A percentile compares a stretch with the other conserved stretches of the same genome.
phyloP scores from a whole-genome alignment of 164 flowering plant genomes.

The grape (Vitis vinifera) region ASM3070453v1 NC_081806.1:2939501-2940000 shows the following conservation, averaged over 20 bases:
- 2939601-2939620: conserved; percentile 37
- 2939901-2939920: neutral
- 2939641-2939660: conserved; percentile 91
- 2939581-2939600: conserved; percentile 58
- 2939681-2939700: conserved; percentile 63
- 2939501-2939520: neutral
- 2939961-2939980: too few relatives aligned
- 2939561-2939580: conserved; percentile 56
- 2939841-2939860: conserved; percentile 63
- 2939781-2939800: conserved; percentile 60
- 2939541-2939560: neutral
- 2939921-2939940: neutral
- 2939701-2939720: conserved; percentile 80
- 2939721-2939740: neutral
- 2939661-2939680: conserved; percentile 80
- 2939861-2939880: neutral
- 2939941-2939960: too few relatives aligned
- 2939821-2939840: conserved; percentile 71
- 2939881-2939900: neutral
- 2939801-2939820: conserved; percentile 61
- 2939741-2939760: neutral
- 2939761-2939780: neutral
- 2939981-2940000: too few relatives aligned
- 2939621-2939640: conserved; percentile 42
- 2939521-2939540: neutral